Conservation (phyloP, 768 basidiomycete genomes). For the Ramaria sp. region DNA sequence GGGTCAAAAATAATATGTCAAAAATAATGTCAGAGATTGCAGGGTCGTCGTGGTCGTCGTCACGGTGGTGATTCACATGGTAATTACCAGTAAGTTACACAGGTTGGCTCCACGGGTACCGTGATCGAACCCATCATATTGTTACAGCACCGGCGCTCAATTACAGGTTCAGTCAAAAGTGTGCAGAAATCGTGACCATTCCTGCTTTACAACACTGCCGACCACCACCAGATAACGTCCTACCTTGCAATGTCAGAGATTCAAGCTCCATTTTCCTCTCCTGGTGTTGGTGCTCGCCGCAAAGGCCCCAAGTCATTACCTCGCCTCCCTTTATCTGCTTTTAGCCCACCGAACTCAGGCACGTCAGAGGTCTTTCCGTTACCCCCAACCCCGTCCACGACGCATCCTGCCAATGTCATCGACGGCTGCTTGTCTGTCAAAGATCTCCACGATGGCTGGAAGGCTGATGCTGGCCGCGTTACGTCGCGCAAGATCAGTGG, state of each 20-base stretch:
- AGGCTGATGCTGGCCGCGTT: slow-evolving; percentile 34
- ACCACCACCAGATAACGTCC: neutral
- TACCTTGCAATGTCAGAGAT: slow-evolving; percentile 1
- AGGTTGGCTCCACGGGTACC: too few species aligned
- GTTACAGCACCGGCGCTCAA: neutral
- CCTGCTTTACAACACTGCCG: too few species aligned
- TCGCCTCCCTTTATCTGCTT: slow-evolving; percentile 64
- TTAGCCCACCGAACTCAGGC: slow-evolving; percentile 55
- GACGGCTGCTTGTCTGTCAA: slow-evolving; percentile 53
- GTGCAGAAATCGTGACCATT: too few species aligned
- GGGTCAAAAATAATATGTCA: too few species aligned
- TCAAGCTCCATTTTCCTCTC: slow-evolving; percentile 23
- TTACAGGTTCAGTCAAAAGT: too few species aligned
- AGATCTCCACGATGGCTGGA: slow-evolving; percentile 38
- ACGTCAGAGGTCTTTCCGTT: slow-evolving; percentile 57
- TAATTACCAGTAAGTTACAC: too few species aligned
- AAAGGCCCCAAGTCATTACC: slow-evolving; percentile 58
- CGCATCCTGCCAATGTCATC: slow-evolving; percentile 51
- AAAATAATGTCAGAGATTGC: too few species aligned
- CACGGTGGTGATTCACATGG: too few species aligned
- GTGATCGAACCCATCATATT: too few species aligned
- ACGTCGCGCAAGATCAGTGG: slow-evolving; percentile 38
- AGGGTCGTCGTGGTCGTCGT: too few species aligned
- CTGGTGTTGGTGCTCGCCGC: slow-evolving; percentile 38
- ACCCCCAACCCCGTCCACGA: slow-evolving; percentile 54